Conservation (phyloP, 2,329 filamentous ascomycete species). For the Fusarium tricinctum region DNA sequence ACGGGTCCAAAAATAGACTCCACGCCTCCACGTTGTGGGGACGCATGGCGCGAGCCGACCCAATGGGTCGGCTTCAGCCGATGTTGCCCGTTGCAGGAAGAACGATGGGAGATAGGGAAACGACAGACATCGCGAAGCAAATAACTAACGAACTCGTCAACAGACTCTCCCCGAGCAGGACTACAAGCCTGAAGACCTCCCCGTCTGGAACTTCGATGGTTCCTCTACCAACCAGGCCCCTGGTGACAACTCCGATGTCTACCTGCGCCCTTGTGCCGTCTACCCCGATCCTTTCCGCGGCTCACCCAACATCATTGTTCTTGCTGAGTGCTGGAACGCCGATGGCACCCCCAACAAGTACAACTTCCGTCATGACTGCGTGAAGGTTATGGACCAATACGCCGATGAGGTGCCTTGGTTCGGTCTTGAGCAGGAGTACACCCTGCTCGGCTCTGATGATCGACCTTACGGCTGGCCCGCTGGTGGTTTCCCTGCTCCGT, state of each 20-base stretch:
- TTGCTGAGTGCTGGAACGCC: slow-evolving; percentile 93
- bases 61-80: slow-evolving; percentile 19
- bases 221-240: slow-evolving; percentile 93
- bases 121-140: neutral
- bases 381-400: slow-evolving; percentile 90
- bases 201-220: slow-evolving; percentile 74
- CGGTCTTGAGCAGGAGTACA: slow-evolving; percentile 98
- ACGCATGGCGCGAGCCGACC: slow-evolving; percentile 14
- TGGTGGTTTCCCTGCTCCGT: slow-evolving; percentile 87
- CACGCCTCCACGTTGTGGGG: slow-evolving; percentile 11
- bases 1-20: slow-evolving; percentile 24
- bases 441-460: slow-evolving; percentile 78
- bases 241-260: slow-evolving; percentile 97
- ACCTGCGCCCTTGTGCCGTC: slow-evolving; percentile 90
- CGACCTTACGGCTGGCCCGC: slow-evolving; percentile 82
- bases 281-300: slow-evolving; percentile 93
- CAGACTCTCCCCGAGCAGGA: slow-evolving; percentile 66
- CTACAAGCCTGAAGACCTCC: slow-evolving; percentile 66
- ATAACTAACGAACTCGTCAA: neutral
- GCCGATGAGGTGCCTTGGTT: slow-evolving; percentile 92
- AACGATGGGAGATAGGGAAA: neutral
- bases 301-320: slow-evolving; percentile 92
- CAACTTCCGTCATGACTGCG: slow-evolving; percentile 96
- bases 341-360: slow-evolving; percentile 97
- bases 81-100: slow-evolving; percentile 10